These are phyloP conservation scores for Mycena capillaripes DNA, from an alignment of 768 basidiomycete genomes.

Conservation along the genomic window DNA sequence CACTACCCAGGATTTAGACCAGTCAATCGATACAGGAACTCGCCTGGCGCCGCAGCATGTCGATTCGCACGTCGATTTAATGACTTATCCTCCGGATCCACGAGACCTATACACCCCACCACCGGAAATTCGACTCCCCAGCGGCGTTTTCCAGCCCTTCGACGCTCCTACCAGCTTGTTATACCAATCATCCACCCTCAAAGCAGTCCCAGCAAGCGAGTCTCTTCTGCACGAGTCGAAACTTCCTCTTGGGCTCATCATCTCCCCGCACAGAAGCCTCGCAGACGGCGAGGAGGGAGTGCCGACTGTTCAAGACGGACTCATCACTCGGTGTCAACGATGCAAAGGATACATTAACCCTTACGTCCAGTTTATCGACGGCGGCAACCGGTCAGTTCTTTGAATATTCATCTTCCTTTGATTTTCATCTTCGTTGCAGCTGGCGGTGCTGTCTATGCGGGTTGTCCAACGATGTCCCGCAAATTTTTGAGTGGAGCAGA, in stretches of 20 bases:
- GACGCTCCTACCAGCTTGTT: conserved; percentile 64
- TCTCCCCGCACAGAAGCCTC: conserved; percentile 69
- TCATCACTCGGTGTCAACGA: conserved; percentile 71
- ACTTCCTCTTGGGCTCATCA: conserved; percentile 68
- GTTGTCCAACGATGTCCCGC: conserved; percentile 73
- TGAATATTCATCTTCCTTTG: background rate
- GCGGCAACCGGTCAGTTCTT: conserved; percentile 63
- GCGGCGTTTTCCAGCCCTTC: conserved; percentile 48
- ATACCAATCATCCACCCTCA: conserved; percentile 72
- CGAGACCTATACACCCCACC: conserved; percentile 64
- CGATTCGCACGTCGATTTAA: conserved; percentile 73
- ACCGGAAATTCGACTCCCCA: conserved; percentile 68
- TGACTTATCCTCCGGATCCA: conserved; percentile 71
- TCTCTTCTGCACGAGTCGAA: conserved; percentile 68
- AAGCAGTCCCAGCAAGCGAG: conserved; percentile 68
- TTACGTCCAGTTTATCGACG: conserved; percentile 76
- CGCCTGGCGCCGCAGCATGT: conserved; percentile 61
- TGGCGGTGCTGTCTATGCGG: conserved; percentile 81
- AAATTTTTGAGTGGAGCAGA: conserved; percentile 76
- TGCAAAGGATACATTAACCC: conserved; percentile 78
- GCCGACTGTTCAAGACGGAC: conserved; percentile 64
- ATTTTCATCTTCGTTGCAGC: conserved; percentile 35
- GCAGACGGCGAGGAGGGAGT: conserved; percentile 65
- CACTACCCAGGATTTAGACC: background rate
- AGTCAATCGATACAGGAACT: conserved; percentile 49